A percentile compares a stretch with the other conserved stretches of the same genome.
Evolutionary conservation across 352 stramenopile species (phyloP).

Genomic region (Pythium chondricola): DNA sequence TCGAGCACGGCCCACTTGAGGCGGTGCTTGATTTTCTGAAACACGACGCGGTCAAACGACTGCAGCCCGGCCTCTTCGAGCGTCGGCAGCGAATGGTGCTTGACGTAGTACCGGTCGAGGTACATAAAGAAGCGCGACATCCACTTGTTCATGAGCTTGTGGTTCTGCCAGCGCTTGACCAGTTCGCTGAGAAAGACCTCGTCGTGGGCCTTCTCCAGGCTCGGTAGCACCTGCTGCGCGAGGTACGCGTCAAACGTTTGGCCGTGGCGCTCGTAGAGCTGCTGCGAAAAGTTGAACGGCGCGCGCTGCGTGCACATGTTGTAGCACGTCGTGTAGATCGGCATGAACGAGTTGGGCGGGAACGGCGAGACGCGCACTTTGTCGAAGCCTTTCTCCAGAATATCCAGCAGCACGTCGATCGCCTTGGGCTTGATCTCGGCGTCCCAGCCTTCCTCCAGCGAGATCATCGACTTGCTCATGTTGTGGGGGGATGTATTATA

Average conservation of each 20-base stretch:
- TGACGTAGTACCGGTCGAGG: slow-evolving; percentile 96
- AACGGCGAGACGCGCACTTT: slow-evolving; percentile 77
- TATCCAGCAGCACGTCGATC: slow-evolving; percentile 83
- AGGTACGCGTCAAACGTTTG: slow-evolving; percentile 86
- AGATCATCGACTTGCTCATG: slow-evolving; percentile 84
- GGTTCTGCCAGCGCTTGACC: slow-evolving; percentile 96
- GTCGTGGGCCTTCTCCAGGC: slow-evolving; percentile 83
- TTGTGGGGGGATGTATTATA: slow-evolving; percentile 5
- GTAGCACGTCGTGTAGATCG: slow-evolving; percentile 93
- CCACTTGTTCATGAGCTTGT: slow-evolving; percentile 99
- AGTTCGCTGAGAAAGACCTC: slow-evolving; percentile 97
- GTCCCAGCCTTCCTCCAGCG: slow-evolving; percentile 83
- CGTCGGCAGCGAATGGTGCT: slow-evolving; percentile 96
- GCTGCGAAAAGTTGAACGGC: slow-evolving; percentile 98
- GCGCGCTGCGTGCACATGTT: slow-evolving; percentile 99
- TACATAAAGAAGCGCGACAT: slow-evolving; percentile 99
- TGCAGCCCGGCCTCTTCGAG: slow-evolving; percentile 89
- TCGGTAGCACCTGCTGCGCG: slow-evolving; percentile 87
- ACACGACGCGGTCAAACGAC: slow-evolving; percentile 79
- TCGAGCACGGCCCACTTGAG: slow-evolving; percentile 90
- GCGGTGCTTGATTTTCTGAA: slow-evolving; percentile 78
- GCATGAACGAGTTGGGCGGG: slow-evolving; percentile 82
- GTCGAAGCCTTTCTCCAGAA: slow-evolving; percentile 83
- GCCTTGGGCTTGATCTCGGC: slow-evolving; percentile 86
- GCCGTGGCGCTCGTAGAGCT: slow-evolving; percentile 97